Evolutionary conservation across 2,329 filamentous ascomycete genomes (phyloP), one percentile per base, ranked within the genome.

Genomic region (Cladobotryum mycophilum): DNA sequence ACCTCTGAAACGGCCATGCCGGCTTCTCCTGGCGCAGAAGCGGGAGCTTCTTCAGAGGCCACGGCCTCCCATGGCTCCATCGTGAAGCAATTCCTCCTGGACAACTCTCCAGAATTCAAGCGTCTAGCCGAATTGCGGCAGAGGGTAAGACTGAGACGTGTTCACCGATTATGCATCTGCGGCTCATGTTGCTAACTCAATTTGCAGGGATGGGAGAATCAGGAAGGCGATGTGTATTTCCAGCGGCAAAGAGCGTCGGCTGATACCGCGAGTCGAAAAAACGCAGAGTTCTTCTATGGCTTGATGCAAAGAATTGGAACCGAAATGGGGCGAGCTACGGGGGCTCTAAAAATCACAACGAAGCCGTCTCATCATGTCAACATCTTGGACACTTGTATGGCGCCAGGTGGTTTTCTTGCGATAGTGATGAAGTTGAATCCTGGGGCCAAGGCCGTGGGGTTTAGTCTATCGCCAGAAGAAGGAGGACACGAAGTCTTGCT

Each of bases 331-430:
- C 20, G 17, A 41, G 12, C 36, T 6, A 30, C 25, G 25, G 25
- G 25, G 25, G 25, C 25, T 30, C 25, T 30, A 7, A 30, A 44
- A 48, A 48, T 17, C n/a, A n/a, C 15, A 52, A 43, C 37, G 45
- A 41, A 43, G 43, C 42, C 4, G 22, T 45, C 25, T n/a, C 5
- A 37, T 14, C 42, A 48, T 11, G 38, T 53, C 38, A 45, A 3
- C 34, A 66, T 81, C 17, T 70, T 83, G 1, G 78, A 82, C 55
- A 67, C 80, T 53, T 80, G 79, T 60, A 73, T 76, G 66, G 79
- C 79, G 0, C 79, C 79, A 0, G 79, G 78, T 4, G 79, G 74
- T 1, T 82, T 79, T 55, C 61, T 75, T 3, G 53, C 56, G 0
- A 63, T 60, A 8, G 68, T 68, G 0, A 54, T 79, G 22, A 35